Base-by-base conservation (phyloP, 805 yeast species). In the Ogataea siamensis region DNA sequence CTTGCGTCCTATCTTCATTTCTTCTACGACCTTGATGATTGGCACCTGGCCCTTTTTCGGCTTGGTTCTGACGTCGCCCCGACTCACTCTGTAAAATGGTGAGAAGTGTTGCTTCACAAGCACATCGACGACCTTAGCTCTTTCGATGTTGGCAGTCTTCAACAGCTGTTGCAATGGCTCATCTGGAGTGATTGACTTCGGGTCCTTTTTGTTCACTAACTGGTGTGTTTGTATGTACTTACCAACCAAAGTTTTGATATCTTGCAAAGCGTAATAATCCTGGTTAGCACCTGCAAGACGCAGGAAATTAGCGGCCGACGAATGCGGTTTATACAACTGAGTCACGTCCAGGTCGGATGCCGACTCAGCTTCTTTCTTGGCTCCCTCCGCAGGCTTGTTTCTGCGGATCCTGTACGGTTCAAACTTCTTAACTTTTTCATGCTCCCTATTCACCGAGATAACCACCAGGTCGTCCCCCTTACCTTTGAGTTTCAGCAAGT, bases 1-100 rank as follows among this genome's bases (percentile, higher is more conserved):
- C 57, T 88, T 91, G 38, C 94, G 71, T 1, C 97, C 95, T 43
- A 83, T 79, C 49, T 85, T 83, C 45, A 77, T 74, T 55, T 86
- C 93, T 7, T 88, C 80, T 7, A 76, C 60, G 10, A 93, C 73
- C 26, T 70, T 63, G 26, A 91, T 72, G 29, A 67, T 72, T 7
- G 96, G 95, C 1, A 80, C 67, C 1, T 64, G 60, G 2, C 98
- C 98, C 46, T 71, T 84, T 19, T 60, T 55, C 5, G 82, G 71
- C 42, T 55, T 62, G 29, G 41, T 46, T 16, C 36, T 47, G 22
- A 55, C 55, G 21, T 73, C 74, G 0, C 42, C 40, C 21, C 60
- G 66, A 22, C 67, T 55, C 7, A 83, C 63, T 39, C 71, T 70
- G 49, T 73, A 78, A 40, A 62, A 68, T 23, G 76, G 74, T 0